Conservation (phyloP, 1,284 basidiomycete species). For the Tetrapyrgos nigripes region DNA sequence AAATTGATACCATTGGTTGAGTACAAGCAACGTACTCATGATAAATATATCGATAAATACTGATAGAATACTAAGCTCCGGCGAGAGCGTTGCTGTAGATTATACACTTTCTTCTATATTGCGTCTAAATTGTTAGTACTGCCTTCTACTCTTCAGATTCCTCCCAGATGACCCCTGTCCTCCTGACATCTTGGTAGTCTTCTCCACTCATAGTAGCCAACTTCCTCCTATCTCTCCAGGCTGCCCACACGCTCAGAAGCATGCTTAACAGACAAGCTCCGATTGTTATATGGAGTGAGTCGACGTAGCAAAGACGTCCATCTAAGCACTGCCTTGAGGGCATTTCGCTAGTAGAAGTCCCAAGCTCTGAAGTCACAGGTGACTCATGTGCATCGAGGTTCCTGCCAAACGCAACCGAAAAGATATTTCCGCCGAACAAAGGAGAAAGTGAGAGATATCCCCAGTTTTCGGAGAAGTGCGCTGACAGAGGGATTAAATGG, state of each 20-base stretch:
- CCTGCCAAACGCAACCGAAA: constrained; percentile 84
- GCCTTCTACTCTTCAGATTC: constrained; percentile 4
- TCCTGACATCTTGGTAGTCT: background rate
- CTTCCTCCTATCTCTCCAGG: constrained; percentile 51
- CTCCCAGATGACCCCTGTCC: constrained; percentile 11
- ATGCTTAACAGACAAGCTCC: constrained; percentile 53
- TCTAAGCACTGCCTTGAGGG: constrained; percentile 47
- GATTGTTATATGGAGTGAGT: constrained; percentile 56
- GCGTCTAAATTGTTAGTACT: background rate
- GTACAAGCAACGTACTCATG: no score
- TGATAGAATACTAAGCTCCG: background rate
- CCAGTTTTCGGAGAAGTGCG: constrained; percentile 86
- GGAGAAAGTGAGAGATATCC: constrained; percentile 82
- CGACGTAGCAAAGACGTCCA: constrained; percentile 59
- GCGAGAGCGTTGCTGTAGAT: background rate
- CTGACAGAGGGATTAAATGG: constrained; percentile 35
- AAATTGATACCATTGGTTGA: no score
- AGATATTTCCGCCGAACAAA: constrained; percentile 82
- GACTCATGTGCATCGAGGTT: constrained; percentile 77
- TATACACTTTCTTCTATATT: background rate
- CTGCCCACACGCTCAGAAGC: constrained; percentile 54
- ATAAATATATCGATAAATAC: no score
- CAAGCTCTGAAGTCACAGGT: background rate
- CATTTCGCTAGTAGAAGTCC: background rate
- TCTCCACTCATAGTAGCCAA: background rate